Conservation (phyloP, 805 yeast genomes). For the Lachancea sp. region DNA sequence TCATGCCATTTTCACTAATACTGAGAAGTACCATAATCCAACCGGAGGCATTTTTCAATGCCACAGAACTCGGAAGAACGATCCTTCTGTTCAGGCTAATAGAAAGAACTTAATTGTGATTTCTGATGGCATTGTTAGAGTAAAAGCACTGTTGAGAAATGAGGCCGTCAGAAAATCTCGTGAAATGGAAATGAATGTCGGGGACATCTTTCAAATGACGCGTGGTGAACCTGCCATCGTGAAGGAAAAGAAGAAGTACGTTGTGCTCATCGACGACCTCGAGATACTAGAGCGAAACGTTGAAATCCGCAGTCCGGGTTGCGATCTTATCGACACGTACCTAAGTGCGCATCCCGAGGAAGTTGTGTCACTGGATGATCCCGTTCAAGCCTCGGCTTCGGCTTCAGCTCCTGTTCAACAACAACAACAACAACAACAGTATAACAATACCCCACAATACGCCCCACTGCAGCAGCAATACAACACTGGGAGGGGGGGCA, state of each 20-base stretch:
- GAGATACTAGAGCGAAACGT: slow-evolving; percentile 38
- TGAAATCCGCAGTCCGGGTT: slow-evolving; percentile 35
- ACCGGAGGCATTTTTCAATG: slow-evolving; percentile 30
- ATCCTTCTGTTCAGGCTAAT: slow-evolving; percentile 19
- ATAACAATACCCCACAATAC: slow-evolving; percentile 6
- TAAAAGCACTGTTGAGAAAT: slow-evolving; percentile 50
- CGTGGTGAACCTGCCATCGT: slow-evolving; percentile 33
- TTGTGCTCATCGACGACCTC: slow-evolving; percentile 42
- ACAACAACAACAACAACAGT: slow-evolving; percentile 6
- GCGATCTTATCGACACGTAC: slow-evolving; percentile 48
- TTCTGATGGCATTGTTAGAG: slow-evolving; percentile 46
- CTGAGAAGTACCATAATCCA: slow-evolving; percentile 29
- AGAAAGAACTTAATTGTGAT: slow-evolving; percentile 36
- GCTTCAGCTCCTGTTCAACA: slow-evolving; percentile 4
- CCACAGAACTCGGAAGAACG: slow-evolving; percentile 30
- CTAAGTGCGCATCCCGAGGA: slow-evolving; percentile 54
- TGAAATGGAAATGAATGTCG: slow-evolving; percentile 42
- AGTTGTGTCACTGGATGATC: slow-evolving; percentile 14
- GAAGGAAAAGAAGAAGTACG: slow-evolving; percentile 40
- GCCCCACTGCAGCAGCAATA: slow-evolving; percentile 5
- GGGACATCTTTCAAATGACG: slow-evolving; percentile 29
- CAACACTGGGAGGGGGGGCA: not conserved
- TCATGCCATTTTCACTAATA: slow-evolving; percentile 25
- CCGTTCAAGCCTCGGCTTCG: slow-evolving; percentile 15
- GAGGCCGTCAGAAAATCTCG: slow-evolving; percentile 41